Evolutionary conservation across 2,329 filamentous ascomycete species (phyloP).

Genomic region (Dothideomycetes sp.): DNA sequence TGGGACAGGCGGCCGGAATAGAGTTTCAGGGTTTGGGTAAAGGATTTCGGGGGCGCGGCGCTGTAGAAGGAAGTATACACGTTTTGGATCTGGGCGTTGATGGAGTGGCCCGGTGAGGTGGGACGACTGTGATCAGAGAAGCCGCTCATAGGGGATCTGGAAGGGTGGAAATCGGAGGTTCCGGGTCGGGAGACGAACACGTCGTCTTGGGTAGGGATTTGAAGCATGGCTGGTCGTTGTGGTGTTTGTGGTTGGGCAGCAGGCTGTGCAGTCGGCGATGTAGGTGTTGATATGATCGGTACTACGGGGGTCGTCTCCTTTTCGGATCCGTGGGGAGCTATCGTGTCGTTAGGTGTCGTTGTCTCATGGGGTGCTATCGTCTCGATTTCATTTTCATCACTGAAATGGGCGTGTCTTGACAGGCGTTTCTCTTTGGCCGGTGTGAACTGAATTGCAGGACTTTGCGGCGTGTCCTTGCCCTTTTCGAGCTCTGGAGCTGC

Average conservation of each 20-base stretch:
- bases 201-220: too few relatives aligned
- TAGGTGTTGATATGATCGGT: too few relatives aligned
- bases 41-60: slow-evolving; percentile 59
- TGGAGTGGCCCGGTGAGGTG: slow-evolving; percentile 1
- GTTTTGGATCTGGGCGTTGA: slow-evolving; percentile 12
- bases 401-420: slow-evolving; percentile 22
- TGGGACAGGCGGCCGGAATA: slow-evolving; percentile 70
- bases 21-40: slow-evolving; percentile 61
- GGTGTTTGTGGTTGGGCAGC: too few relatives aligned
- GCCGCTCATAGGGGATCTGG: too few relatives aligned
- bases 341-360: too few relatives aligned
- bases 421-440: slow-evolving; percentile 14
- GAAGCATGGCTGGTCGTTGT: too few relatives aligned
- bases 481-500: slow-evolving; percentile 9
- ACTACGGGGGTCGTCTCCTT: too few relatives aligned
- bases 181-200: slow-evolving; percentile 1
- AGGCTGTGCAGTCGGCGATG: too few relatives aligned
- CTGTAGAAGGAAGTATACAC: slow-evolving; percentile 64
- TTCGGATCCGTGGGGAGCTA: too few relatives aligned
- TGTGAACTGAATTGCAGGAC: background rate
- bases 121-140: too few relatives aligned
- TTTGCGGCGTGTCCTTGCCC: background rate
- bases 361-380: background rate
- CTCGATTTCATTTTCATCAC: slow-evolving; percentile 14
- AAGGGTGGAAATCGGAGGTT: too few relatives aligned